Evolutionary conservation across 2,329 filamentous ascomycete species (phyloP).

Genomic region (Penicillium expansum): DNA sequence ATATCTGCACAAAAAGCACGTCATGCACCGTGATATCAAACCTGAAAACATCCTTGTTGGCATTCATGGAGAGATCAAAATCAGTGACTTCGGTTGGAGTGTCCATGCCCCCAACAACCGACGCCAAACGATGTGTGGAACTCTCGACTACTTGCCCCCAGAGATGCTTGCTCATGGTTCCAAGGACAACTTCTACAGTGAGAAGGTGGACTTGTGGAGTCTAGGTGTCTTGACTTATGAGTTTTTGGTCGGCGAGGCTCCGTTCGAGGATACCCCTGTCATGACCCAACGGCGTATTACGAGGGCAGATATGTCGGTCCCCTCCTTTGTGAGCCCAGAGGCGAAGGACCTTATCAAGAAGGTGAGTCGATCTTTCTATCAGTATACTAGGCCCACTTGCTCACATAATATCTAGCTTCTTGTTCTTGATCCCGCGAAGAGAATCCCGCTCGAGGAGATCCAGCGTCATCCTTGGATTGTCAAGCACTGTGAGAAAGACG

Average conservation of each 20-base stretch:
- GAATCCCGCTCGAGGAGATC: slow-evolving; percentile 84
- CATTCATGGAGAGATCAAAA: slow-evolving; percentile 96
- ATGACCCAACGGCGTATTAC: slow-evolving; percentile 93
- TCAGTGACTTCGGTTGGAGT: slow-evolving; percentile 97
- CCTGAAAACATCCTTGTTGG: slow-evolving; percentile 95
- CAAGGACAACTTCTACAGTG: slow-evolving; percentile 83
- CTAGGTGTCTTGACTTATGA: slow-evolving; percentile 94
- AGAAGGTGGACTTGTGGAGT: slow-evolving; percentile 96
- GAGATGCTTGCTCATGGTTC: slow-evolving; percentile 89
- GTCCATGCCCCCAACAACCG: slow-evolving; percentile 95
- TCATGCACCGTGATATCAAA: slow-evolving; percentile 97
- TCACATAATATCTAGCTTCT: slow-evolving; percentile 60
- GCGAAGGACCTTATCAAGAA: slow-evolving; percentile 89
- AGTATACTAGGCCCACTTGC: background rate
- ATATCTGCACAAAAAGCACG: slow-evolving; percentile 93
- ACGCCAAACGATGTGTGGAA: slow-evolving; percentile 93
- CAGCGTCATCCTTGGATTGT: slow-evolving; percentile 93
- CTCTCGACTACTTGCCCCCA: slow-evolving; percentile 92
- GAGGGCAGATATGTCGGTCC: slow-evolving; percentile 86
- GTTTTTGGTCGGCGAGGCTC: slow-evolving; percentile 91
- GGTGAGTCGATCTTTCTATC: slow-evolving; percentile 47
- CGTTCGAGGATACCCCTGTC: slow-evolving; percentile 90
- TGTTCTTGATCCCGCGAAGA: slow-evolving; percentile 89
- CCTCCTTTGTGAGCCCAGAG: slow-evolving; percentile 84
- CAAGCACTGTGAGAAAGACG: slow-evolving; percentile 75